Base-by-base conservation (phyloP, 768 basidiomycete genomes). In the Podaxis rugospora region DNA sequence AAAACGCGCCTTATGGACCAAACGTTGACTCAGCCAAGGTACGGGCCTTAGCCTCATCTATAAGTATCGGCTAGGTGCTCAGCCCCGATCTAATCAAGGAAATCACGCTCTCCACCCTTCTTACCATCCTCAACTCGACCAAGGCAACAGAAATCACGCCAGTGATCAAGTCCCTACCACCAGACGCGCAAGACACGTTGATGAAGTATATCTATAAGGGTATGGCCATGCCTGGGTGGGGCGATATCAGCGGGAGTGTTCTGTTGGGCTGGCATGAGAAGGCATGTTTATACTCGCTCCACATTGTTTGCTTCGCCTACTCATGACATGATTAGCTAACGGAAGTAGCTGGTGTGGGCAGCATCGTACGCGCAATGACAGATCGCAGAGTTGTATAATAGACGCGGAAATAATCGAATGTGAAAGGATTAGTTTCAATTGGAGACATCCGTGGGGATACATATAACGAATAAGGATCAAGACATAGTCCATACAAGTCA, bases 141-240 rank as follows among this genome's bases (percentile, higher is more conserved):
- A 93, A 96, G 71, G 78, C 93, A 4, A 82, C 92, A 1, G 95
- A 98, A 64, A 93, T 98, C 64, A 80, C 89, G 2, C 75, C 76
- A 25, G 85, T 90, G 53, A 81, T 97, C 71, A 90, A 87, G 68
- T 72, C 80, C 0, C 80, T 98, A 32, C 82, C 87, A 2, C 82
- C 82, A 66, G 89, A 92, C 54, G 76, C 82, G 47, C 92, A 95
- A 68, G 96, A 97, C 69, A 91, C 88, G 35, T 81, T 98, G 57
- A 98, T 97, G 96, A 96, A 95, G 71, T 98, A 96, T 70, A 78
- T 98, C 14, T 98, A 98, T 84, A 98, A 98, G 77, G 95, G 93
- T 14, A 98, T 97, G 95, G 81, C 76, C 2, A 79, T 83, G 78
- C 81, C 82, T 23, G 82, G 81, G 16, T 82, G 80, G 79, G 82